A percentile compares a stretch with the other conserved stretches of the same genome.
Conservation (phyloP, 116 monocot species). For the Papilionanthe hybrid region DNA sequence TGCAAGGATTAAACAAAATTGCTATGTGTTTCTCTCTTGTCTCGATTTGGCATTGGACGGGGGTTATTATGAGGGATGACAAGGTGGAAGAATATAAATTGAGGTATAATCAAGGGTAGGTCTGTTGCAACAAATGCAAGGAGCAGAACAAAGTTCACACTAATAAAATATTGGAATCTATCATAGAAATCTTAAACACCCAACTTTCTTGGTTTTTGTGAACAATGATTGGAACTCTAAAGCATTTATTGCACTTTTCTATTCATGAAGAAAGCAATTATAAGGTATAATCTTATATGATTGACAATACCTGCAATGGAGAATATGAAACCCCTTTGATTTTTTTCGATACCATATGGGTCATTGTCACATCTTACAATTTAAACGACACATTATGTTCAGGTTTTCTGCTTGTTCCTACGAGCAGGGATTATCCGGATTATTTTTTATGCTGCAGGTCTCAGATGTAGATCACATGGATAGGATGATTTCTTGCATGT, state of each 20-base stretch:
- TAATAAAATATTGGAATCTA: neutral
- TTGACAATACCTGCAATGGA: neutral
- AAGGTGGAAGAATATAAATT: neutral
- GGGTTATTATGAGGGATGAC: neutral
- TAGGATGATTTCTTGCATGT: conserved; percentile 63
- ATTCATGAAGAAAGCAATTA: neutral
- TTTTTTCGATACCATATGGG: neutral
- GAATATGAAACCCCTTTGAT: neutral
- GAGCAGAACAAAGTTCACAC: neutral
- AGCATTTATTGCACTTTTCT: neutral
- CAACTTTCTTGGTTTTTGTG: neutral
- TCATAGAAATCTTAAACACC: neutral
- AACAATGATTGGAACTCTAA: neutral
- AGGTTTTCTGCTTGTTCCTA: neutral
- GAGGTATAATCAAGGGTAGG: neutral
- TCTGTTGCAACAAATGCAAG: neutral
- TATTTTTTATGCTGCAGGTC: conserved; percentile 38
- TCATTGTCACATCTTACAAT: neutral
- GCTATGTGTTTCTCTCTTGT: neutral
- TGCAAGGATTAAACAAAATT: neutral
- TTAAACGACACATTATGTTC: neutral
- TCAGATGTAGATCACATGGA: conserved; percentile 67
- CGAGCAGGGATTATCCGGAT: neutral
- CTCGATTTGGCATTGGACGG: neutral
- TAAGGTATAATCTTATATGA: neutral